Conservation (phyloP, 2,329 filamentous ascomycete genomes). For the Clarireedia sp. region DNA sequence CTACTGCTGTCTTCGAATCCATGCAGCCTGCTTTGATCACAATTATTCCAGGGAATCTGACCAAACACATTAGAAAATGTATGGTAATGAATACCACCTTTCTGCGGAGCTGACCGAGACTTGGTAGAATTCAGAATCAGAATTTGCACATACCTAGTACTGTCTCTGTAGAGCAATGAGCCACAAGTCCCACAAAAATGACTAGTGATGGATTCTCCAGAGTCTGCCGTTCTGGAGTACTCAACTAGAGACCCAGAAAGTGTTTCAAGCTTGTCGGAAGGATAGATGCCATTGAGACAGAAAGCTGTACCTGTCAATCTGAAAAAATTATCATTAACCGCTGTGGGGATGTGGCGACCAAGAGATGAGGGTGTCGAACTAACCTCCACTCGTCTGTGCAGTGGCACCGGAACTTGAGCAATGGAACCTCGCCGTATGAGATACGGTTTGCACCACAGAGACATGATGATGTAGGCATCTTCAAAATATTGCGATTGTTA, state of each 20-base stretch:
- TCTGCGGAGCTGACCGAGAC: background rate
- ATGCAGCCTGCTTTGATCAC: slow-evolving; percentile 21
- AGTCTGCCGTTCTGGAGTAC: slow-evolving; percentile 12
- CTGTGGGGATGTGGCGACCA: too few species aligned
- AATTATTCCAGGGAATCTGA: slow-evolving; percentile 14
- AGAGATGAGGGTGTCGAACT: too few species aligned
- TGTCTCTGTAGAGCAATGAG: slow-evolving; percentile 13
- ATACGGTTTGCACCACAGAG: slow-evolving; percentile 18
- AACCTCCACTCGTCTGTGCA: slow-evolving; percentile 20
- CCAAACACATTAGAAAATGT: background rate
- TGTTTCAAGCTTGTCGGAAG: slow-evolving; percentile 8
- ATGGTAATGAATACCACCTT: background rate
- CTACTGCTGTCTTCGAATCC: slow-evolving; percentile 14
- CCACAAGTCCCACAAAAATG: slow-evolving; percentile 12
- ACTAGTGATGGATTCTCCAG: background rate
- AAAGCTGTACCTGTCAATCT: slow-evolving; percentile 19
- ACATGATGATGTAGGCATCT: slow-evolving; percentile 18
- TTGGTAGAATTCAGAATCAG: background rate
- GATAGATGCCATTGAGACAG: slow-evolving; percentile 16
- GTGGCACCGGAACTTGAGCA: slow-evolving; percentile 18
- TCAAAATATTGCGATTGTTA: background rate
- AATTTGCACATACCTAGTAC: background rate
- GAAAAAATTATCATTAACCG: too few species aligned
- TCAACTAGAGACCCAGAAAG: slow-evolving; percentile 14
- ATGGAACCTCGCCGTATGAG: slow-evolving; percentile 11